Evolutionary conservation across 129 eudicot species (phyloP), one percentile per base, ranked within the genome.

Genomic region (Flaveria brownii): DNA sequence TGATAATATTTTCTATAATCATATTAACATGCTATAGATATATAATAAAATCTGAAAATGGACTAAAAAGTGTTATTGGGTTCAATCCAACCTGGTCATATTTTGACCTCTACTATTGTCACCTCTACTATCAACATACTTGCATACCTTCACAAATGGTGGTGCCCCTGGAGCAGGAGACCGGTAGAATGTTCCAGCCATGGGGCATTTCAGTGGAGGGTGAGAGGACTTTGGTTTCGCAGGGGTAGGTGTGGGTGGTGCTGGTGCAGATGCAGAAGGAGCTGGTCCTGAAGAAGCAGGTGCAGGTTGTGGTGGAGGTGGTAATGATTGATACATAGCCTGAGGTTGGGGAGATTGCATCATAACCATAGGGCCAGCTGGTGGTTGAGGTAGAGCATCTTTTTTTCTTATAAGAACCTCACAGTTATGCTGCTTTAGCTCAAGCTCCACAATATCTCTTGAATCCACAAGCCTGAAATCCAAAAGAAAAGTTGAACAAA

Each of bases 131-230:
- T 51, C 68, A 56, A 13, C 45, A 45, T 66, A 90, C 98, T 95
- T 90, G 13, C 45, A 45, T 66, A 90, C 98, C 98, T 90, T 90
- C 33, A 90, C 92, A 82, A 90, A 92, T 23, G 91, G 57, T 2
- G 98, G 92, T 45, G 86, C 86, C 11, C 96, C 96, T 70, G 98
- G 98, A 51, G 89, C 92, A 2, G 98, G 94, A 73, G 85, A 39
- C 28, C 98, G 93, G 39, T 92, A 92, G 70, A 92, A 90, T 41
- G 88, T 92, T 79, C 98, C 98, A 56, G 96, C 94, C 96, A 92
- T 92, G 60, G 98, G 98, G 77, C 86, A 86, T 74, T 88, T 90
- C 18, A 92, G 22, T 57, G 98, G 96, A 69, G 96, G 95, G 78
- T 78, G 90, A 17, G 95, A 64, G 33, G 98, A 88, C 81, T 84